Base-by-base conservation (phyloP, 2,329 filamentous ascomycete genomes). In the Ophidiomyces ophidiicola region DNA sequence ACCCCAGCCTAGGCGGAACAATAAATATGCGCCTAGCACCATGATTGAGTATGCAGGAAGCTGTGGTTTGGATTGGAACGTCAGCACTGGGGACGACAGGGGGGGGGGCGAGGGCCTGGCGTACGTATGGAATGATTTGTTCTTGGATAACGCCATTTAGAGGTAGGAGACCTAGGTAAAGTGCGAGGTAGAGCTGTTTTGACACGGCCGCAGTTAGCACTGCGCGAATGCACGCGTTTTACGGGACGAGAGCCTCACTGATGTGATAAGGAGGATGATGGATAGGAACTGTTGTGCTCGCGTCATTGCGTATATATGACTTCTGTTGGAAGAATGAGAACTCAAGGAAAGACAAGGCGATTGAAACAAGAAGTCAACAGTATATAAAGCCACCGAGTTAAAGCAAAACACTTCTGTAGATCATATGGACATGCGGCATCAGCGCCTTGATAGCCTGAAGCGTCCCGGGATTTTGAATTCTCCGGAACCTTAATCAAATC, bases 31-130 rank as follows among this genome's bases (percentile, higher is more conserved):
- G 62, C 87, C 90, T 57, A 96, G 87, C 15, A 82, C 78, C 49
- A 98, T 82, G 52, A 96, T 70, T 32, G 76, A 77, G 82, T 88
- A 98, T 68, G 94, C 83, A 41, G 90, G 90, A 33, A 96, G 74
- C 87, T 20, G 17, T 18, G 1, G 3, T 20, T 20, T n/a, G 20
- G 1, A 21, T 21, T 12, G n/a, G 12, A 7, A 20, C 20, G 23
- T 24, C 3, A 17, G 11, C 20, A 21, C 31, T 32, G 24, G 36
- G 30, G 12, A 32, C 35, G 46, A 25, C 41, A 44, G 29, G 19
- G 43, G 8, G n/a, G 19, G 21, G 15, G 26, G 19, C 20, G 17
- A 23, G 32, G 19, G 31, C 29, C 24, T 14, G 30, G 71, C 83
- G 50, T 76, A 94, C 88, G 47, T 94, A 76, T 25, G 88, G 90